These are phyloP conservation scores for Peronosclerospora sorghi DNA, from an alignment of 352 stramenopile genomes.

Conservation along the genomic window DNA sequence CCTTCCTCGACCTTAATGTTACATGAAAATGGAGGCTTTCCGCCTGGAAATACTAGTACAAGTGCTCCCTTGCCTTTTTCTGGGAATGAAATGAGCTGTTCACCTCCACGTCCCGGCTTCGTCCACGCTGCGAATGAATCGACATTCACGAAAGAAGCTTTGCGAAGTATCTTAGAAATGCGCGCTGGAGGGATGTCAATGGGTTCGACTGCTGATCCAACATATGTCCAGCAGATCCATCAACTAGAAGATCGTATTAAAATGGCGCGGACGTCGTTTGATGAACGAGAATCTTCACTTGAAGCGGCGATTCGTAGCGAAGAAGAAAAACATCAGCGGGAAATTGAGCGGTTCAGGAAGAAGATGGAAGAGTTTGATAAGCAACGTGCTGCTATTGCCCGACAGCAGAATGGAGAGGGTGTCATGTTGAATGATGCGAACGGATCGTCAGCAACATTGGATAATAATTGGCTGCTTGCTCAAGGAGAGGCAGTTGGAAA, in stretches of 20 bases:
- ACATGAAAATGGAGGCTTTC: slow-evolving; percentile 12
- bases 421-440: slow-evolving; percentile 14
- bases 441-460: slow-evolving; percentile 13
- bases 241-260: slow-evolving; percentile 57
- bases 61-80: slow-evolving; percentile 9
- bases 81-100: slow-evolving; percentile 22
- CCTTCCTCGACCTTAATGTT: slow-evolving; percentile 25
- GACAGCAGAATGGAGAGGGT: slow-evolving; percentile 40
- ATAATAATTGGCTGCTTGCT: slow-evolving; percentile 17
- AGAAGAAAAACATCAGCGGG: slow-evolving; percentile 73
- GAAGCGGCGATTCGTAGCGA: slow-evolving; percentile 65
- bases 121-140: slow-evolving; percentile 39
- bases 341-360: slow-evolving; percentile 71
- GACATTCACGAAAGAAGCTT: slow-evolving; percentile 27
- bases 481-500: slow-evolving; percentile 14
- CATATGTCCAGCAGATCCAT: slow-evolving; percentile 51
- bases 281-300: slow-evolving; percentile 60
- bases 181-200: slow-evolving; percentile 52
- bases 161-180: slow-evolving; percentile 28
- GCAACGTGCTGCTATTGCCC: slow-evolving; percentile 52
- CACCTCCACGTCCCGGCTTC: slow-evolving; percentile 19
- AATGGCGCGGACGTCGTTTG: slow-evolving; percentile 39
- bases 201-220: slow-evolving; percentile 38
- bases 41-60: slow-evolving; percentile 19
- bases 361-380: slow-evolving; percentile 82